Evolutionary conservation across 2,329 filamentous ascomycete genomes (phyloP).

Genomic region (Cercospora brassicicola): DNA sequence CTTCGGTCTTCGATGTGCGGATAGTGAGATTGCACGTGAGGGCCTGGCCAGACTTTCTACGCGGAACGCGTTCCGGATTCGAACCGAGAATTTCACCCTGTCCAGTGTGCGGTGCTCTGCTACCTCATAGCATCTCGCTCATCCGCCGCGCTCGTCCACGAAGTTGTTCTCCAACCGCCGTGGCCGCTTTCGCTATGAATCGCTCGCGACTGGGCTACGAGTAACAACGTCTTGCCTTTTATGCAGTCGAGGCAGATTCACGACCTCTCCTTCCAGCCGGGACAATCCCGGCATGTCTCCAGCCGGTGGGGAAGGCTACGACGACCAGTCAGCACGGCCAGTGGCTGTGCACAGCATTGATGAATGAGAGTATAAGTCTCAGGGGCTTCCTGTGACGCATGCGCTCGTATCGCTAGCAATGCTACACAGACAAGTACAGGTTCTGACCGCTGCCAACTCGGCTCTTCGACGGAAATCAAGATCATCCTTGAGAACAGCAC

Average conservation of each 20-base stretch:
- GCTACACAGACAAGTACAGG: not conserved
- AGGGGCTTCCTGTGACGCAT: conserved; percentile 3
- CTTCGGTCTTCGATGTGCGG: not conserved
- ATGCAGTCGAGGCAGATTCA: not conserved
- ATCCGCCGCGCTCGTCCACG: not conserved
- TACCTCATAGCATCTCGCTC: not conserved
- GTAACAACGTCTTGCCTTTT: not conserved
- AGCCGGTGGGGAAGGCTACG: conserved; percentile 13
- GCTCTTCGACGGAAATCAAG: conserved; percentile 2
- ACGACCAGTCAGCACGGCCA: conserved; percentile 12
- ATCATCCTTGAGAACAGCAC: not conserved
- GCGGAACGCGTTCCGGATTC: not conserved
- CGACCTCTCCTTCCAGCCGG: not conserved
- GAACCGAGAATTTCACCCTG: not conserved
- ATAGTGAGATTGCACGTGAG: conserved; percentile 2
- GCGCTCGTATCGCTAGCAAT: not conserved
- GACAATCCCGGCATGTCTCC: conserved; percentile 3
- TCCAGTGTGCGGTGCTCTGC: not conserved
- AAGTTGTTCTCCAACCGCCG: not conserved
- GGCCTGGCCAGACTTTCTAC: not conserved
- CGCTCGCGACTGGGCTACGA: not conserved
- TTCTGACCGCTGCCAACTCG: conserved; percentile 1
- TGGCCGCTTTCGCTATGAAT: not conserved
- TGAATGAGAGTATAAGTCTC: conserved; percentile 10
- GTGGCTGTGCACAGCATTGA: conserved; percentile 11